phyloP scores from a whole-genome alignment of 805 yeast species.

The Pichia heedii region DNA sequence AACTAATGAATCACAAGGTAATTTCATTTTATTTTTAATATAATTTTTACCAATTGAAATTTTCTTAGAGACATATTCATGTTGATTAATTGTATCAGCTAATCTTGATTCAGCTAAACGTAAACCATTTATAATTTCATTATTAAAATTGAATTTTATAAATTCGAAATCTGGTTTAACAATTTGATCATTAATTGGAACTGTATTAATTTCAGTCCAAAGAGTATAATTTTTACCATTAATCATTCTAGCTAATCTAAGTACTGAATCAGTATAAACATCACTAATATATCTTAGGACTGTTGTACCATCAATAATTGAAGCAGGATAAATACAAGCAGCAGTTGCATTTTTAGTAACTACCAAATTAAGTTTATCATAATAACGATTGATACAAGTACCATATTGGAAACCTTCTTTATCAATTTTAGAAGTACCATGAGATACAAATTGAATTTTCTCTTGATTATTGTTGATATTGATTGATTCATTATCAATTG shows the following conservation, averaged over 20 bases:
- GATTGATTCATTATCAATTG: slow-evolving; percentile 41
- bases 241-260: slow-evolving; percentile 48
- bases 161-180: slow-evolving; percentile 29
- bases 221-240: slow-evolving; percentile 48
- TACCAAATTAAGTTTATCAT: slow-evolving; percentile 47
- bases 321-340: slow-evolving; percentile 51
- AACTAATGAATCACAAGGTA: slow-evolving; percentile 42
- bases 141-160: slow-evolving; percentile 32
- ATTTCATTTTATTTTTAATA: slow-evolving; percentile 31
- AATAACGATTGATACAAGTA: slow-evolving; percentile 51
- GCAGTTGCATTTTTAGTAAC: slow-evolving; percentile 49
- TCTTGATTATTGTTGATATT: slow-evolving; percentile 39
- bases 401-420: slow-evolving; percentile 44
- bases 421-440: slow-evolving; percentile 40
- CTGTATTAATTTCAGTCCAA: slow-evolving; percentile 37
- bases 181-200: slow-evolving; percentile 23
- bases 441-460: slow-evolving; percentile 40
- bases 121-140: slow-evolving; percentile 38
- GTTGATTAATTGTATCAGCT: slow-evolving; percentile 50
- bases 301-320: slow-evolving; percentile 50
- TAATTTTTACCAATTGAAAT: slow-evolving; percentile 26
- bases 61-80: slow-evolving; percentile 38
- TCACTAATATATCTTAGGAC: slow-evolving; percentile 49
- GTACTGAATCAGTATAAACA: slow-evolving; percentile 47
- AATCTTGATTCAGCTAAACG: slow-evolving; percentile 51